Evolutionary conservation across 768 basidiomycete genomes (phyloP), one percentile per base, ranked within the genome.

Genomic region (Lepiota subincarnata): DNA sequence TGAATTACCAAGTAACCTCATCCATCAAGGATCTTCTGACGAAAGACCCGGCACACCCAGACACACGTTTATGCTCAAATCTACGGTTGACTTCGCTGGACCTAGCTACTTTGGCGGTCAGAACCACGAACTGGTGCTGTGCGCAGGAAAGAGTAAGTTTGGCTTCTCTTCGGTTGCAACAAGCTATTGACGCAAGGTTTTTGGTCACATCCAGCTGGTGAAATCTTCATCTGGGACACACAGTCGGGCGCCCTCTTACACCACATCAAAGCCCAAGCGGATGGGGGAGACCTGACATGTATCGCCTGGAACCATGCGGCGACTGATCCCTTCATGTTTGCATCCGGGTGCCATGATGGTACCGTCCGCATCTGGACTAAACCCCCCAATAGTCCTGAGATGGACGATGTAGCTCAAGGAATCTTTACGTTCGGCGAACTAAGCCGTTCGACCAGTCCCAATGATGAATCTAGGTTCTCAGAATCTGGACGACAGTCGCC

Each of bases 221-320:
- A 90, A 60, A 84, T 92, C 12, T 85, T 89, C 62, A 87, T 92
- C 11, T 92, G 90, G 90, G 90, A 92, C 61, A 81, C 83, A 55
- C 88, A 91, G 68, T 86, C 86, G 10, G 90, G 80, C 4, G 76
- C 81, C 6, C 70, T 89, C 1, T 72, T 92, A 2, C 88, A 89
- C 57, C 78, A 83, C 57, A 76, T 92, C 59, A 81, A 78, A 12
- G 77, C 82, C 24, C 84, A 83, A 62, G 72, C 71, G 12, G 76
- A 79, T 26, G 78, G 81, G 3, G 86, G 85, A 20, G 88, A 90
- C 62, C 63, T 92, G 55, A 91, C 90, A 7, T 87, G 86, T 56
- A 79, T 91, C 37, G 86, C 87, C 12, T 92, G 89, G 88, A 92
- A 89, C 62, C 80, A 79, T 53, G 78, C 78, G 2, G 76, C 78